These are phyloP conservation scores for Arachis monticola DNA, from an alignment of 331 rosid species.

Conservation along the genomic window DNA sequence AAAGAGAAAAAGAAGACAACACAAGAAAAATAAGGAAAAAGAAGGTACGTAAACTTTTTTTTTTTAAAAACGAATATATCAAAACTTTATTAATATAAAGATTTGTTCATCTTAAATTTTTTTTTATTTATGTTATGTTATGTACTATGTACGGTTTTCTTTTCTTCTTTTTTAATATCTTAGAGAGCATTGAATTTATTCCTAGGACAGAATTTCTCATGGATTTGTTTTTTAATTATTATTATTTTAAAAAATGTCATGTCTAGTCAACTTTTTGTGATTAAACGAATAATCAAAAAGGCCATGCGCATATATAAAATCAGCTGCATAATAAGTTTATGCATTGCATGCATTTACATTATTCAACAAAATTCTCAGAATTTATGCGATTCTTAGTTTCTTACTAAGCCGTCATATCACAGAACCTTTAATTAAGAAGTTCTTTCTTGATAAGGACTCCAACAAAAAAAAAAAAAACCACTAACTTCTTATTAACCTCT, in stretches of 20 bases:
- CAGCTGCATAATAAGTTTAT: not conserved
- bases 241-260: not conserved
- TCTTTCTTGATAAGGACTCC: conserved; percentile 11
- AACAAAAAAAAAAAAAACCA: conserved; percentile 3
- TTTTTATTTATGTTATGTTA: too few species aligned
- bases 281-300: conserved; percentile 9
- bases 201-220: not conserved
- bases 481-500: not conserved
- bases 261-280: not conserved
- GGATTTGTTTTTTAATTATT: too few species aligned
- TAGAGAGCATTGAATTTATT: not conserved
- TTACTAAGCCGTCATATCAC: not conserved
- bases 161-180: too few species aligned
- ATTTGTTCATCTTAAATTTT: too few species aligned
- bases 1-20: too few species aligned
- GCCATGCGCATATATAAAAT: not conserved
- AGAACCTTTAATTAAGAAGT: not conserved
- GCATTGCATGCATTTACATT: not conserved
- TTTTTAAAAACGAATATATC: too few species aligned
- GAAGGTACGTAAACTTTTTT: too few species aligned
- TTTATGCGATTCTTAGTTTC: not conserved
- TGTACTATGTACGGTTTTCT: too few species aligned
- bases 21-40: too few species aligned
- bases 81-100: too few species aligned
- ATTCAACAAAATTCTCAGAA: not conserved